Base-by-base conservation (phyloP, 306 rosid species). In the Astragalus glycyphyllos region DNA sequence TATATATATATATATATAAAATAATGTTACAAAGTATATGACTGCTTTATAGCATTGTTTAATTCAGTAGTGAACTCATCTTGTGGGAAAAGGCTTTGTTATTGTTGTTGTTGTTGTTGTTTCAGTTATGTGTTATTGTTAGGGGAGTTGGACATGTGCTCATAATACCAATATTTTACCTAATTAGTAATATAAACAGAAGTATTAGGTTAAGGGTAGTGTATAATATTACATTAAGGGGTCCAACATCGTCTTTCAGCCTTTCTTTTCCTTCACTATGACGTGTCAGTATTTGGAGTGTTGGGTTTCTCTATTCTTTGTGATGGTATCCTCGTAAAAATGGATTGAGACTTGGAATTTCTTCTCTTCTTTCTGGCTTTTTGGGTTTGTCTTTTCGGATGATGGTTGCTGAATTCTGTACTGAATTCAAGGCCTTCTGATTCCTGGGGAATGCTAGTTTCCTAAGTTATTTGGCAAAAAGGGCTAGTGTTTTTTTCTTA, bases 401-500 rank as follows among this genome's bases (percentile, higher is more conserved):
- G 20, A n/a, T 12, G 63, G 11, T 13, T 32, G 20, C 20, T 13
- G 42, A 57, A 20, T 7, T 31, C 20, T 59, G 65, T 59, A 37
- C 47, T 37, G 48, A 59, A 13, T 58, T 58, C 26, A 13, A 32
- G 26, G 7, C 7, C 35, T 13, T 13, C 16, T 58, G 26, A 58
- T 34, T 13, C 26, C 4, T 0, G 32, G 44, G 3, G 4, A 31
- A 14, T 29, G 45, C 9, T 13, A 8, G 65, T 58, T 58, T 29
- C 65, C 65, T 14, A 58, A 56, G 40, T 29, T 56, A 29, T 56
- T 53, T 53, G 40, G 62, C 42, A 15, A 58, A 14, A 16, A 16
- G 14, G 23, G 51, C 26, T 48, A 20, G 69, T 48, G 31, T 35
- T 48, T 51, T 61, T 37, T n/a, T 45, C 32, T 38, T 49, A 9